phyloP scores from a whole-genome alignment of 108 stramenopile species.

The Cyclotella choctawhatcheeana region DNA sequence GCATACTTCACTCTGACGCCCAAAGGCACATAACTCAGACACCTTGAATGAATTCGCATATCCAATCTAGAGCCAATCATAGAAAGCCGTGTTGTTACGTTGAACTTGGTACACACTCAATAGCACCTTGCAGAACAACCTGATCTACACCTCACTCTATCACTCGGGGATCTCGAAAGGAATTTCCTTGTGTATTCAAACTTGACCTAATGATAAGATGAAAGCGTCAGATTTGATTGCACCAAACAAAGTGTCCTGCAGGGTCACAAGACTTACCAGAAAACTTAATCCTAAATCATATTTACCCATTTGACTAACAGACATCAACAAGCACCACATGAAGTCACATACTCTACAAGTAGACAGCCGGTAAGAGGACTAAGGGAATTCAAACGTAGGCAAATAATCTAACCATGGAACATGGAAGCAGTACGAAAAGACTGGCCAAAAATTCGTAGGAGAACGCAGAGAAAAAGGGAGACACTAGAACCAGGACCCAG shows the following conservation, averaged over 20 bases:
- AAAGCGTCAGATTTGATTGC: too few relatives aligned
- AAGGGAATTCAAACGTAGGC: not conserved
- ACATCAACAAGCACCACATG: too few relatives aligned
- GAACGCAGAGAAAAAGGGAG: not conserved
- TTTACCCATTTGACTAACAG: not conserved
- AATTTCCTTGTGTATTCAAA: too few relatives aligned
- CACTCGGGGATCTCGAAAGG: too few relatives aligned
- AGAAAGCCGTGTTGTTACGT: slow-evolving; percentile 9
- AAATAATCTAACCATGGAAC: not conserved
- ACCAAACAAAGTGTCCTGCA: too few relatives aligned
- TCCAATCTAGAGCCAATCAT: not conserved
- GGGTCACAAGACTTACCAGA: not conserved
- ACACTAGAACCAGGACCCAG: too few relatives aligned
- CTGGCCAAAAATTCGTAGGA: not conserved
- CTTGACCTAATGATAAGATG: too few relatives aligned
- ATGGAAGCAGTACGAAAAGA: not conserved
- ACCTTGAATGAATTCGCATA: not conserved
- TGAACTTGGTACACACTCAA: not conserved
- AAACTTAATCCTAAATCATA: not conserved
- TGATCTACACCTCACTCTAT: too few relatives aligned
- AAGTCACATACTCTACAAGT: not conserved
- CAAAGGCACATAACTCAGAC: not conserved
- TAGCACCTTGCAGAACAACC: not conserved
- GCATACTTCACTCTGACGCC: not conserved
- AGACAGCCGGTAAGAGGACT: not conserved